Conservation (phyloP, 495 filamentous ascomycete genomes). For the Margaritispora aquatica region DNA sequence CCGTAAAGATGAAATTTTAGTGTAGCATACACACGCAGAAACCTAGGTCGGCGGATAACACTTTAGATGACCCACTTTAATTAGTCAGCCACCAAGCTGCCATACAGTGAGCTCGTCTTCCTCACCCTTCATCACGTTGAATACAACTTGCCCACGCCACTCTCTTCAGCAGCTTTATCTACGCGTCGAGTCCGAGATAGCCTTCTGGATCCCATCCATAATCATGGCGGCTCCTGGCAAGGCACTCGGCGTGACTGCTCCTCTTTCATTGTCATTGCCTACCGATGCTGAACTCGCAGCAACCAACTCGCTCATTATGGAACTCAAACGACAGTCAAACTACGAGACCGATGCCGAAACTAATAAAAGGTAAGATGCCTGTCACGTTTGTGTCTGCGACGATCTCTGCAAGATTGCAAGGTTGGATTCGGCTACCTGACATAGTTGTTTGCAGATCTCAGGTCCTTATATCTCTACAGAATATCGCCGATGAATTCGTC, state of each 20-base stretch:
- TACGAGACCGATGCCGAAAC: slow-evolving; percentile 81
- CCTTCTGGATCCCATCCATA: neutral
- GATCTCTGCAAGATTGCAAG: no score
- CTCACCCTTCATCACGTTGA: neutral
- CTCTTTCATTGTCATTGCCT: slow-evolving; percentile 72
- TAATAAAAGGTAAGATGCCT: slow-evolving; percentile 55
- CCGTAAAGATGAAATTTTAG: no score
- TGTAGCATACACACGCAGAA: no score
- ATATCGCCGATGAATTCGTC: slow-evolving; percentile 78
- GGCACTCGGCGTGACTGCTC: slow-evolving; percentile 63
- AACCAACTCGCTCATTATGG: slow-evolving; percentile 71
- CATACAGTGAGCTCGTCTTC: neutral
- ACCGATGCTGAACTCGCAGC: slow-evolving; percentile 66
- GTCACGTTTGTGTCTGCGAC: neutral
- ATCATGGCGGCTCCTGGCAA: slow-evolving; percentile 20
- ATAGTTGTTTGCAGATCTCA: slow-evolving; percentile 15
- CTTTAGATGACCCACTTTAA: neutral
- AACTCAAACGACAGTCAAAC: slow-evolving; percentile 81
- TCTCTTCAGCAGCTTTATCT: neutral
- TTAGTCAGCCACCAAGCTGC: neutral
- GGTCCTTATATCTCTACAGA: slow-evolving; percentile 66
- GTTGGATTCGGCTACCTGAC: no score
- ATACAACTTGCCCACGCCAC: neutral
- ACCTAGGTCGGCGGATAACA: neutral
- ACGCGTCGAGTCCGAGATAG: neutral